Base-by-base conservation (phyloP, 805 yeast species). In the Kodamaea restingae region DNA sequence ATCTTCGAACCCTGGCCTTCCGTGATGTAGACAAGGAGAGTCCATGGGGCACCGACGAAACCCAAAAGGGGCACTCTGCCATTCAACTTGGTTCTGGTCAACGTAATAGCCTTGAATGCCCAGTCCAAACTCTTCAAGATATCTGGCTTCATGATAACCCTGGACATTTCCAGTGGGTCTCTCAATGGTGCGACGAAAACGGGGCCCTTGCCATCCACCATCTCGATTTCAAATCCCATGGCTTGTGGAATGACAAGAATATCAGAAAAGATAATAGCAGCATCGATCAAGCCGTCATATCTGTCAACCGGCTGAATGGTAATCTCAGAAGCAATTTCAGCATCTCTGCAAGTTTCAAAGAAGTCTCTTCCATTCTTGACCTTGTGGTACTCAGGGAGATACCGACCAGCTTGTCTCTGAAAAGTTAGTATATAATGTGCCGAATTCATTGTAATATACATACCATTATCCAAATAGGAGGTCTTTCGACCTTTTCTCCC, bases 1-100 rank as follows among this genome's bases (percentile, higher is more conserved):
- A 91, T 72, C 57, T 85, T 85, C 5, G 96, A 81, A 12, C 97
- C 96, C 49, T 95, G 96, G 38, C 98, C 98, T 65, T 93, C 98
- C 44, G 88, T 80, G 96, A 93, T 93, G 67, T 93, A 93, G 26
- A 90, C 96, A 68, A 93, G 72, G 44, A 93, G 67, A 9, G 98
- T 93, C 96, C 97, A 93, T 41, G 98, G 98, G 7, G 95, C 96
- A 39, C 98, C 98, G 50, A 88, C 85, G 65, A 93, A 93, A 3
- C 98, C 98, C 37, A 93, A 72, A 45, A 93, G 69, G 20, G 98
- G 98, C 9, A 90, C 97, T 54, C 95, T 76, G 36, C 98, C 98
- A 30, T 80, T 65, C 44, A 93, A 74, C 55, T 85, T 87, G 47
- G 71, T 71, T 62, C 98, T 76, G n/a, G 98, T 93, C 47, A 86